These are phyloP conservation scores for Diaporthe ilicicola DNA, from an alignment of 2,329 filamentous ascomycete species.

Conservation along the genomic window DNA sequence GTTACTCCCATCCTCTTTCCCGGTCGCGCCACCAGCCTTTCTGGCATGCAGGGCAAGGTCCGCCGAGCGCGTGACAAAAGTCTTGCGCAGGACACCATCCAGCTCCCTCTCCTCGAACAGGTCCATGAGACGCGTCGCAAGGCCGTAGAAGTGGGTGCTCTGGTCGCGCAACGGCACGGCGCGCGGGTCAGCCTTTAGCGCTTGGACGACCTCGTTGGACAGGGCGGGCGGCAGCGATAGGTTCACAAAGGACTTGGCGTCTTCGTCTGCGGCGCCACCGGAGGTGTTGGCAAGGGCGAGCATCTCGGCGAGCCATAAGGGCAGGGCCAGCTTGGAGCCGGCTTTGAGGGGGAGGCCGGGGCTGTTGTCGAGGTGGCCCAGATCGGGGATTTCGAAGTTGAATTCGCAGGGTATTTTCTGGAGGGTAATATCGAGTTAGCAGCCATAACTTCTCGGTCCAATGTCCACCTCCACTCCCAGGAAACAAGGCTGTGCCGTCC, in stretches of 20 bases:
- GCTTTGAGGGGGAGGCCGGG: constrained; percentile 75
- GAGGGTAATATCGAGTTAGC: background rate
- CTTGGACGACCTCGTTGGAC: constrained; percentile 82
- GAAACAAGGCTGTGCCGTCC: background rate
- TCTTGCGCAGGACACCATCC: constrained; percentile 77
- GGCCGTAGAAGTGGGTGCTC: constrained; percentile 86
- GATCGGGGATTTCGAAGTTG: constrained; percentile 84
- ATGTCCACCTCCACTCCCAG: background rate
- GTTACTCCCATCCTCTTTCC: constrained; percentile 75
- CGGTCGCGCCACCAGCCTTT: constrained; percentile 73
- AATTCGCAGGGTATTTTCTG: constrained; percentile 97
- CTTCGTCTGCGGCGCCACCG: constrained; percentile 45
- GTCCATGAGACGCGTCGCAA: constrained; percentile 87
- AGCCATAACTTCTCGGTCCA: background rate
- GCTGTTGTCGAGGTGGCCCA: constrained; percentile 91
- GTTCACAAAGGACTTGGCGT: constrained; percentile 70
- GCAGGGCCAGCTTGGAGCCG: constrained; percentile 82
- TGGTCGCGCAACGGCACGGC: constrained; percentile 85
- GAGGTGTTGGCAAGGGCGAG: constrained; percentile 74
- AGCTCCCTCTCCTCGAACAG: constrained; percentile 85
- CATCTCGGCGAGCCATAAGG: constrained; percentile 95
- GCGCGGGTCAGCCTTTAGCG: constrained; percentile 87
- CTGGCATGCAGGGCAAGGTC: constrained; percentile 90
- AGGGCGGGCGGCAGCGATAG: constrained; percentile 84
- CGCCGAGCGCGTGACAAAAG: constrained; percentile 81